Evolutionary conservation across 352 stramenopile genomes (phyloP).

Genomic region (Pythium insidiosum): DNA sequence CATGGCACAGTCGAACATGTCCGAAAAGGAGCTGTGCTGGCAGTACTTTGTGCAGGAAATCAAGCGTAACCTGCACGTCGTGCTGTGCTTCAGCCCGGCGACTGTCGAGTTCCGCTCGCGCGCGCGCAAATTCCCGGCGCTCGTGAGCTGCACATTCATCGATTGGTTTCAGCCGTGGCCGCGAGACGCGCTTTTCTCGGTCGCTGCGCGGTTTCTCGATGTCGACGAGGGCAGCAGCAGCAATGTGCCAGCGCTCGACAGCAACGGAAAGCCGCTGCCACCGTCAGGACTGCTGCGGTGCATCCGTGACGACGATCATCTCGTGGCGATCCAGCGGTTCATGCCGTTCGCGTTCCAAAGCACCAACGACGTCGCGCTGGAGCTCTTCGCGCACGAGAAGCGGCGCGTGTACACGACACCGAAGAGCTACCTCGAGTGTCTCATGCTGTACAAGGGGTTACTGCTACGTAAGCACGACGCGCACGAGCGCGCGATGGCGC

Average conservation of each 20-base stretch:
- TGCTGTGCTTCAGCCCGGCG: slow-evolving; percentile 93
- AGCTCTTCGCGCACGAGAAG: slow-evolving; percentile 77
- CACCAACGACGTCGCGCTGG: slow-evolving; percentile 80
- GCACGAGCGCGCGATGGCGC: slow-evolving; percentile 58
- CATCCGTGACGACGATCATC: slow-evolving; percentile 31
- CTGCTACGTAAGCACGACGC: slow-evolving; percentile 55
- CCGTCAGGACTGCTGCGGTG: slow-evolving; percentile 5
- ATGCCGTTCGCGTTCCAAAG: slow-evolving; percentile 90
- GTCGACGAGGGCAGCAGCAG: slow-evolving; percentile 18
- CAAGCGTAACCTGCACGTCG: slow-evolving; percentile 90
- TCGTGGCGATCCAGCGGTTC: slow-evolving; percentile 84
- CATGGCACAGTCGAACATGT: too few species aligned
- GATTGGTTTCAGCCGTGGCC: slow-evolving; percentile 93
- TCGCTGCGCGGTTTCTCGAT: slow-evolving; percentile 79
- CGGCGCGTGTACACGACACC: slow-evolving; percentile 90
- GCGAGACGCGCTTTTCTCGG: slow-evolving; percentile 85
- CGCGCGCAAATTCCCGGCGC: slow-evolving; percentile 89
- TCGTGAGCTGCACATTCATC: slow-evolving; percentile 93
- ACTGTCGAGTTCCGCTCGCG: slow-evolving; percentile 83
- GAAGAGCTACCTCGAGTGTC: slow-evolving; percentile 91
- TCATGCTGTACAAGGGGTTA: slow-evolving; percentile 80
- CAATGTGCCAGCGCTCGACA: neutral
- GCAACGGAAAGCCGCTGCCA: neutral
- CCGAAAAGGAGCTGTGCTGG: slow-evolving; percentile 91
- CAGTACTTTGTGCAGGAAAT: slow-evolving; percentile 90